Evolutionary conservation across 202 grass and related monocot species (phyloP), one percentile per base, ranked within the genome.

Genomic region (Setaria viridis): DNA sequence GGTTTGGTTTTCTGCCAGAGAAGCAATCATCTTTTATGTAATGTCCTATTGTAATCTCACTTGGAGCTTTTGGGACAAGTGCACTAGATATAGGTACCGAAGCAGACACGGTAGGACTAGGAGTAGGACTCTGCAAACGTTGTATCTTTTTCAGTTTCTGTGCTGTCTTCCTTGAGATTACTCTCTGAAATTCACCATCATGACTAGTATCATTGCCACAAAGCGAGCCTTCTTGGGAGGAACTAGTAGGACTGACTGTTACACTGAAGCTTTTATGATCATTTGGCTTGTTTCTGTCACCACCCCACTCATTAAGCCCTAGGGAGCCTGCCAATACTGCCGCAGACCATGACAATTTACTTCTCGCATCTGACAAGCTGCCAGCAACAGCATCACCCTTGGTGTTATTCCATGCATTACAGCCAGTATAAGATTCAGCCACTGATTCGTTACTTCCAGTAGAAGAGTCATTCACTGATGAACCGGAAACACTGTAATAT

Each of bases 11-110:
- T 54, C 62, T 71, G 19, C 19, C 15, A n/a, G 9, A 16, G 14
- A 74, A 66, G 42, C 20, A 43, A 80, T 80, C 45, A 7, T 53
- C 25, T 43, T 21, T 42, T 35, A 80, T 89, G 82, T 83, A 89
- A 71, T 84, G 67, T 68, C 79, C 78, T 67, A 84, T 33, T n/a
- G 58, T 70, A 59, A 66, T 54, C 20, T 48, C 59, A 88, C 4
- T 25, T 25, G n/a, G 56, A 41, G 73, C 33, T 21, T 32, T 57
- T 21, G 51, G 19, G 53, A 41, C 33, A 58, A 58, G 17, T 42
- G 35, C 35, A 57, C 19, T 11, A 2, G 33, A 7, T 75, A 37
- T 39, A 12, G 72, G 50, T 35, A 54, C 16, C 9, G 70, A 72
- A 49, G n/a, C 14, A 53, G 25, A 0, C 8, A 34, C 51, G 47